These are phyloP conservation scores for Coniochaeta prunicola DNA, from an alignment of 2,329 filamentous ascomycete species.

Conservation along the genomic window DNA sequence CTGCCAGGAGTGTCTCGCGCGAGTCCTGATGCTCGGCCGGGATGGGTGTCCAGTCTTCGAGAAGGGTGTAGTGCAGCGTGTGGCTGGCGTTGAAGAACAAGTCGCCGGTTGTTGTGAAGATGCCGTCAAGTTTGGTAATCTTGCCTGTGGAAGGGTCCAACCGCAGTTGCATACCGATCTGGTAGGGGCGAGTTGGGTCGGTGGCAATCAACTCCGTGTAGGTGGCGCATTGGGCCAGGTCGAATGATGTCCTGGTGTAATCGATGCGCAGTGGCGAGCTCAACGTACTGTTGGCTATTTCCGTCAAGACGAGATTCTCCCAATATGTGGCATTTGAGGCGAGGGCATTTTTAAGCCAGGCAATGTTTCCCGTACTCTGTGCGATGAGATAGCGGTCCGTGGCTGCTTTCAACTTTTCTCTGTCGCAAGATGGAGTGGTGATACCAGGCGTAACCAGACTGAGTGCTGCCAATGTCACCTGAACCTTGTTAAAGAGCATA, in stretches of 20 bases:
- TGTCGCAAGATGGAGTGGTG: neutral
- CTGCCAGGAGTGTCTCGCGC: conserved; percentile 16
- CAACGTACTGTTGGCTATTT: conserved; percentile 13
- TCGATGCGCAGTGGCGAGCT: conserved; percentile 17
- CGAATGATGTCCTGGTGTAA: conserved; percentile 18
- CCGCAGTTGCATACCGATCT: conserved; percentile 21
- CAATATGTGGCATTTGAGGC: conserved; percentile 10
- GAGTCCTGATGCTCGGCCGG: conserved; percentile 14
- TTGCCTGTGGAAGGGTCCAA: conserved; percentile 11
- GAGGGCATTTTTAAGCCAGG: neutral
- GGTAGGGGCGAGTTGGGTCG: conserved; percentile 18
- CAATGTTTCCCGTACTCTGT: conserved; percentile 2
- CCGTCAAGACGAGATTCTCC: conserved; percentile 18
- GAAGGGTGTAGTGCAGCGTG: conserved; percentile 19
- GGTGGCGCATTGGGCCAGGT: conserved; percentile 20
- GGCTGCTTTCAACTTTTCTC: neutral
- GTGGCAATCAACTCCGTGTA: conserved; percentile 28
- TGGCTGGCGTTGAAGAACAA: conserved; percentile 26
- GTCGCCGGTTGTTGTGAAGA: conserved; percentile 20
- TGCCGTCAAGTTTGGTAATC: conserved; percentile 19
- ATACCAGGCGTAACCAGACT: neutral
- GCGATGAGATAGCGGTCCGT: conserved; percentile 2
- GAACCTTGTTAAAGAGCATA: neutral
- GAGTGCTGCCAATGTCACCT: neutral
- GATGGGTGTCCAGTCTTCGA: conserved; percentile 22